Conservation (phyloP, 768 basidiomycete species). For the Porphyrellus cyaneotinctus region DNA sequence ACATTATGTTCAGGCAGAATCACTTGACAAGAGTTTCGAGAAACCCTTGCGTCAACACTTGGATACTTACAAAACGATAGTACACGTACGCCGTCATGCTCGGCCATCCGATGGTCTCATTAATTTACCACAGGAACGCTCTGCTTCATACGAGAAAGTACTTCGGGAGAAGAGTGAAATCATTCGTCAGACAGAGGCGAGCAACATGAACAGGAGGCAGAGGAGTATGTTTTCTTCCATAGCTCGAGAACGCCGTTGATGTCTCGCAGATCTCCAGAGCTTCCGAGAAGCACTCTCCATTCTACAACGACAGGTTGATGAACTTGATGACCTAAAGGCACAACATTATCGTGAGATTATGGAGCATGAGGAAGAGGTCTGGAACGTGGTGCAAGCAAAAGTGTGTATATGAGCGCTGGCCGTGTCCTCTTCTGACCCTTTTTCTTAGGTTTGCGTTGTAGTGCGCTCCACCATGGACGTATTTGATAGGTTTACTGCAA, state of each 20-base stretch:
- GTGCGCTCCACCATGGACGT: conserved; percentile 91
- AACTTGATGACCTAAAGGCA: conserved; percentile 80
- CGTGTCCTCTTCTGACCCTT: conserved; percentile 13
- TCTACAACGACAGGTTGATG: conserved; percentile 86
- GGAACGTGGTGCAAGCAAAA: conserved; percentile 87
- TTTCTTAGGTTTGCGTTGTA: conserved; percentile 62
- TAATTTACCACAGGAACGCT: conserved; percentile 61
- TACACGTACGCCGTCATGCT: conserved; percentile 47
- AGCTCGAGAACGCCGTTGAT: conserved; percentile 7
- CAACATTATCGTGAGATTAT: conserved; percentile 85
- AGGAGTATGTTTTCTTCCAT: conserved; percentile 55
- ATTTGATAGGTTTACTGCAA: conserved; percentile 81
- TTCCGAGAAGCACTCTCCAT: conserved; percentile 81
- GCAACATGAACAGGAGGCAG: conserved; percentile 80
- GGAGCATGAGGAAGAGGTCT: conserved; percentile 93
- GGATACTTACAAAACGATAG: conserved; percentile 70
- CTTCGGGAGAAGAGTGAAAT: conserved; percentile 79
- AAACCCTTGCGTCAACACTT: conserved; percentile 83
- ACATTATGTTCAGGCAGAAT: conserved; percentile 57
- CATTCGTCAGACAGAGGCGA: conserved; percentile 81
- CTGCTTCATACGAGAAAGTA: conserved; percentile 75
- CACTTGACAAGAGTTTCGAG: conserved; percentile 84
- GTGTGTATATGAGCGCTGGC: conserved; percentile 33
- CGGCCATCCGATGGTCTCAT: not conserved
- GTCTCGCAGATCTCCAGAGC: conserved; percentile 70